Evolutionary conservation across 2,329 filamentous ascomycete species (phyloP).

Genomic region (Stemphylium beticola): DNA sequence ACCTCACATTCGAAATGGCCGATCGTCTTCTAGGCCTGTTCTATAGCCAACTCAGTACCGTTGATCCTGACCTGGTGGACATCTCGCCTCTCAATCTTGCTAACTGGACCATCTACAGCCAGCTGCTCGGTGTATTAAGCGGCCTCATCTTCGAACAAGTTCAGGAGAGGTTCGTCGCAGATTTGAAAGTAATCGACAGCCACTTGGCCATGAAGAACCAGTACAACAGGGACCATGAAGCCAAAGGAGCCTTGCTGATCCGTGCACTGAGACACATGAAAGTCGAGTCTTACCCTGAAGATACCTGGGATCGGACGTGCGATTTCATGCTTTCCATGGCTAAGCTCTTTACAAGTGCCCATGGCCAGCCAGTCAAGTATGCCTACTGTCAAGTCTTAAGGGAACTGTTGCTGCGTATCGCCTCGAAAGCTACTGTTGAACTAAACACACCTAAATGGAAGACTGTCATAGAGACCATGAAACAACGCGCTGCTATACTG

Average conservation of each 20-base stretch:
- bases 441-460: constrained; percentile 84
- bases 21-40: constrained; percentile 94
- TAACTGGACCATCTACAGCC: constrained; percentile 94
- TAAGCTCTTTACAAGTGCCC: constrained; percentile 80
- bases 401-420: constrained; percentile 83
- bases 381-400: constrained; percentile 94
- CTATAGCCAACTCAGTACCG: constrained; percentile 90
- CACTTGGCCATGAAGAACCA: constrained; percentile 76
- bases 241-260: constrained; percentile 84
- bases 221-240: constrained; percentile 72
- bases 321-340: constrained; percentile 85
- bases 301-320: constrained; percentile 84
- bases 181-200: constrained; percentile 78
- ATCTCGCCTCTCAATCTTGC: constrained; percentile 83
- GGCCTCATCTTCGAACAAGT: constrained; percentile 88
- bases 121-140: constrained; percentile 95
- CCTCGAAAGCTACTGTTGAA: constrained; percentile 78
- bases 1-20: constrained; percentile 89
- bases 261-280: constrained; percentile 90
- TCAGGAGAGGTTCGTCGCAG: constrained; percentile 77
- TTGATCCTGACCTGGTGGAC: constrained; percentile 80
- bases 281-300: constrained; percentile 74
- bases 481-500: constrained; percentile 80
- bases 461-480: constrained; percentile 79
- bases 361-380: constrained; percentile 89